phyloP scores from a whole-genome alignment of 805 yeast species.

The Metschnikowia sp. region DNA sequence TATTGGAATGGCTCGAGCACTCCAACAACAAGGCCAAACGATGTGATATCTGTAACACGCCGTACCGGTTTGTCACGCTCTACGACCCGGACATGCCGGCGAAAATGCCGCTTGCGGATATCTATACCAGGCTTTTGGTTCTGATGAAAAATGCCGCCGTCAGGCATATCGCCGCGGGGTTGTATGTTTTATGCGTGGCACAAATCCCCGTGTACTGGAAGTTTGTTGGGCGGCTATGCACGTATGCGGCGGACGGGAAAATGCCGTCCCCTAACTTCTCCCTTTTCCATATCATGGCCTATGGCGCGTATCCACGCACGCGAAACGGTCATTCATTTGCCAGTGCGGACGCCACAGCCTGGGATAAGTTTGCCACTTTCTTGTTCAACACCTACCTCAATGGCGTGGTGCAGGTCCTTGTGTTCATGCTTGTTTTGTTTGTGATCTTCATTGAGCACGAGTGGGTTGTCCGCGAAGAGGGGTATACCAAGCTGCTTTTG shows the following conservation, averaged over 20 bases:
- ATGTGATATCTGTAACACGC: constrained; percentile 87
- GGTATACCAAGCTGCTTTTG: constrained; percentile 55
- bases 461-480: constrained; percentile 69
- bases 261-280: constrained; percentile 39
- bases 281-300: constrained; percentile 32
- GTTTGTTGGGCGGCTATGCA: constrained; percentile 48
- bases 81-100: constrained; percentile 65
- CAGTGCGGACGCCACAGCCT: constrained; percentile 9
- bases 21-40: constrained; percentile 53
- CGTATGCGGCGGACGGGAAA: constrained; percentile 54
- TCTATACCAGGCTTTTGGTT: constrained; percentile 38
- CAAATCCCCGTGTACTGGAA: constrained; percentile 62
- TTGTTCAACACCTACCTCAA: constrained; percentile 32
- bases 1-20: constrained; percentile 81
- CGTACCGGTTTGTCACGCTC: constrained; percentile 63
- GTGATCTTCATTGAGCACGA: constrained; percentile 60
- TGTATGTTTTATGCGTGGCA: constrained; percentile 41
- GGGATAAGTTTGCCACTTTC: constrained; percentile 23
- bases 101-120: constrained; percentile 51
- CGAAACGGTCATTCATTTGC: constrained; percentile 9
- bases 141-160: constrained; percentile 13
- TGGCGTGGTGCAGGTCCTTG: constrained; percentile 38
- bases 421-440: constrained; percentile 39
- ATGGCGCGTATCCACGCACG: constrained; percentile 30
- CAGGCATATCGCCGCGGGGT: constrained; percentile 23